Percentiles rank a stretch among this genome's conserved stretches.
phyloP scores from a whole-genome alignment of 108 stramenopile species.

The Asterionellopsis glacialis region DNA sequence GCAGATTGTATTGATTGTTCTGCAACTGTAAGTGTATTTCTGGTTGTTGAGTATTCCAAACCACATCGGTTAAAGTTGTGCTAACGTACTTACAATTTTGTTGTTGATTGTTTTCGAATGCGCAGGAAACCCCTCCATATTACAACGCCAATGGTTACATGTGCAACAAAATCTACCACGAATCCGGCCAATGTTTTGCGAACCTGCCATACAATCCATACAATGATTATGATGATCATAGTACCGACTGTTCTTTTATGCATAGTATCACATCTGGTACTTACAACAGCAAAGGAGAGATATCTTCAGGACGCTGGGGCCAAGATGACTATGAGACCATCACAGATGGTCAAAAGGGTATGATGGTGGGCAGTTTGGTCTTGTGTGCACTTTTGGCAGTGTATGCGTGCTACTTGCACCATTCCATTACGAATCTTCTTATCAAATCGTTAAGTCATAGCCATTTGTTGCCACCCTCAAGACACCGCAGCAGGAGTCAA shows the following conservation, averaged over 20 bases:
- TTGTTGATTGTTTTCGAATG: slow-evolving; percentile 7
- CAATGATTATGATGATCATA: slow-evolving; percentile 6
- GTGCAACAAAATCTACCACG: slow-evolving; percentile 43
- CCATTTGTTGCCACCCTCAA: slow-evolving; percentile 41
- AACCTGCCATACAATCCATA: slow-evolving; percentile 24
- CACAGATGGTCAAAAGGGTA: slow-evolving; percentile 27
- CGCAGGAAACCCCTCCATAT: slow-evolving; percentile 40
- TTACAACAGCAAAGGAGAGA: slow-evolving; percentile 39
- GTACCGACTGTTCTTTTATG: slow-evolving; percentile 46
- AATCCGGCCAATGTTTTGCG: slow-evolving; percentile 25
- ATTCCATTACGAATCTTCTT: slow-evolving; percentile 55
- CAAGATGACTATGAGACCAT: slow-evolving; percentile 13
- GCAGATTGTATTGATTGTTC: slow-evolving; percentile 39
- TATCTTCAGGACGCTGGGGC: slow-evolving; percentile 13
- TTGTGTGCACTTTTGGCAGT: slow-evolving; percentile 29
- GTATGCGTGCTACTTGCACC: slow-evolving; percentile 57
- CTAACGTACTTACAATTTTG: background rate
- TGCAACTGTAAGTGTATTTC: slow-evolving; percentile 31
- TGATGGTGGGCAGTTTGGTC: slow-evolving; percentile 15
- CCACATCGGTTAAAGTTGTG: background rate
- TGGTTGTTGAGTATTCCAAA: background rate
- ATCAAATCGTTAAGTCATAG: slow-evolving; percentile 50
- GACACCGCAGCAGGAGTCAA: slow-evolving; percentile 13
- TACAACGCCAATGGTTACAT: slow-evolving; percentile 37
- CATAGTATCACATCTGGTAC: slow-evolving; percentile 44